Base-by-base conservation (phyloP, 306 rosid genomes). In the Ormosia semicastrata region DNA sequence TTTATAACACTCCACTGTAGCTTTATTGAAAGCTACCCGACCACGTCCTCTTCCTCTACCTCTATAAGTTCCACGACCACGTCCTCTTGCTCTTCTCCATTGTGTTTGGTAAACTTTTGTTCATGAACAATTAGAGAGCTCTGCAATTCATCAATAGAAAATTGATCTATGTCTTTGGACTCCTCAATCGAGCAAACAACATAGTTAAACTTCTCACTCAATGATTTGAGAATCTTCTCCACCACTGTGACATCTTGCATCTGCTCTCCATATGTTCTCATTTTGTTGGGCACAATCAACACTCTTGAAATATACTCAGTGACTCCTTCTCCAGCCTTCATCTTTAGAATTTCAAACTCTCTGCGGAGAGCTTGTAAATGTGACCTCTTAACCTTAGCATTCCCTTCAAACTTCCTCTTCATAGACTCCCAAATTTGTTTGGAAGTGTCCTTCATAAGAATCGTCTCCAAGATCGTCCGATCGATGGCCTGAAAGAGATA, bases 301-400 rank as follows among this genome's bases (percentile, higher is more conserved):
- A 29, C n/a, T 9, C 10, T 37, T 6, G 5, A 15, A 18, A 73
- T 18, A 8, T 67, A 66, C 12, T 66, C 11, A 2, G n/a, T 9
- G 15, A 66, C 5, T 11, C 57, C 46, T 17, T 78, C 39, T 9
- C 44, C 17, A 7, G 8, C 10, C 46, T 67, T 78, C 76, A 78
- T 78, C n/a, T 67, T 12, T 3, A 67, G 46, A 14, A 10, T 56
- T 56, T 73, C 67, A 18, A 72, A 81, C 2, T 81, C 79, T 53
- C n/a, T 63, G 0, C 49, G 46, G 50, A 66, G 71, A 24, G 24
- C 24, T 24, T 24, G 24, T 0, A 24, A 24, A 24, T 24, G 24
- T 24, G 24, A 24, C 24, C 24, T 24, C 24, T 24, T 24, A 24
- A 24, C 24, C 24, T 24, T 24, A 24, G 24, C 24, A 24, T 24